These are phyloP conservation scores for Colletotrichum gloeosporioides DNA, from an alignment of 2,329 filamentous ascomycete genomes.

Conservation along the genomic window DNA sequence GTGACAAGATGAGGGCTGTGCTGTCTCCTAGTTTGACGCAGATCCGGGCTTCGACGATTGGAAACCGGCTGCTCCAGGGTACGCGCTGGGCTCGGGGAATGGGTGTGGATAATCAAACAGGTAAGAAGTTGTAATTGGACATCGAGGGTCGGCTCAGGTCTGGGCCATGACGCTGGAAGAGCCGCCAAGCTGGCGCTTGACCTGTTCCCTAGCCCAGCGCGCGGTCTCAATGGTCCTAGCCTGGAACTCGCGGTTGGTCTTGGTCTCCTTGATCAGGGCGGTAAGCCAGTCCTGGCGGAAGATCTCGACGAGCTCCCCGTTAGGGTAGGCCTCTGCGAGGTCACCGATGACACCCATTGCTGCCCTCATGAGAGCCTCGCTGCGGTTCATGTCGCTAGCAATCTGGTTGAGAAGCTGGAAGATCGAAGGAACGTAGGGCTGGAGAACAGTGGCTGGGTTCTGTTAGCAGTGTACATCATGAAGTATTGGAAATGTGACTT, in stretches of 20 bases:
- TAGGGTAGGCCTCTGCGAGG: conserved; percentile 90
- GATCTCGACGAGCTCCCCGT: conserved; percentile 81
- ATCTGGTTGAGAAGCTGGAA: conserved; percentile 87
- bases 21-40: conserved; percentile 22
- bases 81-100: conserved; percentile 7
- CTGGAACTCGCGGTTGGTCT: conserved; percentile 86
- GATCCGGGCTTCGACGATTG: conserved; percentile 8
- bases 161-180: conserved; percentile 56
- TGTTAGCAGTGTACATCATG: conserved; percentile 29
- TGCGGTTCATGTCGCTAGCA: conserved; percentile 83
- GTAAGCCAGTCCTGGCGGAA: conserved; percentile 95
- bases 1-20: conserved; percentile 19
- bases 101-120: conserved; percentile 20
- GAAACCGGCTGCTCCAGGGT: conserved; percentile 22
- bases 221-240: conserved; percentile 90
- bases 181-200: conserved; percentile 84
- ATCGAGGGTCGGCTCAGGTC: conserved; percentile 35
- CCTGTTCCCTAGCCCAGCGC: conserved; percentile 95
- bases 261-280: conserved; percentile 88
- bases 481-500: conserved; percentile 36
- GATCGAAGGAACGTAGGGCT: conserved; percentile 82
- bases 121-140: neutral
- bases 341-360: conserved; percentile 98
- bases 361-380: conserved; percentile 90
- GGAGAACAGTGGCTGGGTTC: conserved; percentile 67